Base-by-base conservation (phyloP, 192 early-diverging fungal genomes). In the Globomyces pollinis-pini region DNA sequence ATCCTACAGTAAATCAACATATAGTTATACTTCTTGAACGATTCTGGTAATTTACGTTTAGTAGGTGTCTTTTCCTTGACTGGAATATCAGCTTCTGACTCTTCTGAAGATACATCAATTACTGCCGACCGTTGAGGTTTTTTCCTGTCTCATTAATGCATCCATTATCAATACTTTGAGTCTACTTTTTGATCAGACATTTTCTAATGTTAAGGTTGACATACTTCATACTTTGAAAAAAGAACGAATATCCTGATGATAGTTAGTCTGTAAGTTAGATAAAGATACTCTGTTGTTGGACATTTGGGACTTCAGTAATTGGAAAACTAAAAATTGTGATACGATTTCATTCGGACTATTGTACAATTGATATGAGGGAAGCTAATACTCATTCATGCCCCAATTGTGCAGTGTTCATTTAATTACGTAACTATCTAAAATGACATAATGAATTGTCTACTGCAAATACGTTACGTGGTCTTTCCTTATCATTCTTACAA, bases 201-300 rank as follows among this genome's bases (percentile, higher is more conserved):
- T 0, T n/a, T n/a, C n/a, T n/a, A n/a, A n/a, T n/a, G n/a, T n/a
- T n/a, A n/a, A n/a, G n/a, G n/a, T n/a, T n/a, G n/a, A n/a, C n/a
- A n/a, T n/a, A n/a, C n/a, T n/a, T n/a, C n/a, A n/a, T 47, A 47
- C 44, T 26, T 47, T 47, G 44, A 47, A 47, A 47, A 47, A 47
- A 26, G 23, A 20, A 47, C 44, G 44, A 47, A 47, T 47, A 26
- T 47, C 44, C 24, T 47, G n/a, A n/a, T n/a, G n/a, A n/a, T n/a
- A n/a, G n/a, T n/a, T n/a, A n/a, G n/a, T 47, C 44, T 47, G 28
- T 26, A 13, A 11, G 23, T 47, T 47, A 47, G 23, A 13, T 5
- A 4, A n/a, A 47, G 44, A 47, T 47, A n/a, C n/a, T n/a, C n/a
- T n/a, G n/a, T n/a, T n/a, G n/a, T n/a, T n/a, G n/a, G n/a, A n/a